Evolutionary conservation across 2,329 filamentous ascomycete species (phyloP).

Genomic region (Talaromyces marneffei): DNA sequence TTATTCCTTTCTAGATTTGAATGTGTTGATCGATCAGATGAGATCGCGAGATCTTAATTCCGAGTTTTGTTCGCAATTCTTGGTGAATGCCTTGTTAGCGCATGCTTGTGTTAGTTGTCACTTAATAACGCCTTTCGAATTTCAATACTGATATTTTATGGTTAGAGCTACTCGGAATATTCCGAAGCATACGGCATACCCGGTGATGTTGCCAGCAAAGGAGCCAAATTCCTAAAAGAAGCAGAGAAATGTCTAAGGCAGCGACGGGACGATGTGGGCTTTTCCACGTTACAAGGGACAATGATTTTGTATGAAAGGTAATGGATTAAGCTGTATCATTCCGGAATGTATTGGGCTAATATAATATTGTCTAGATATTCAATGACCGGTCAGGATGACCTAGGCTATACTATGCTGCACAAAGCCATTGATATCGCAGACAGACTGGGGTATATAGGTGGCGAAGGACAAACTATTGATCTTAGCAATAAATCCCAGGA

Average conservation of each 20-base stretch:
- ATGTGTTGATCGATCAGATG: conserved; percentile 61
- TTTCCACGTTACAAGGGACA: conserved; percentile 31
- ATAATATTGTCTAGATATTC: conserved; percentile 25
- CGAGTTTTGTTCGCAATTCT: conserved; percentile 72
- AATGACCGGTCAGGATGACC: conserved; percentile 31
- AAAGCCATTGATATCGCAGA: conserved; percentile 32
- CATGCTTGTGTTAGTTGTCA: conserved; percentile 34
- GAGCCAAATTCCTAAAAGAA: conserved; percentile 31
- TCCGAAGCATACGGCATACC: conserved; percentile 34
- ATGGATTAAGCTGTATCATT: too few relatives aligned
- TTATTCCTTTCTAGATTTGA: conserved; percentile 71
- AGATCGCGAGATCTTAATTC: conserved; percentile 40
- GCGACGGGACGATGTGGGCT: conserved; percentile 21
- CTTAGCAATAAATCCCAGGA: conserved; percentile 24
- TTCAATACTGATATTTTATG: neutral
- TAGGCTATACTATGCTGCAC: conserved; percentile 34
- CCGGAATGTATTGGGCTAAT: neutral
- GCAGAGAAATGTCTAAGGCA: conserved; percentile 28
- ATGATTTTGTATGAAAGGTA: conserved; percentile 34
- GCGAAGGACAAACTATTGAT: conserved; percentile 20
- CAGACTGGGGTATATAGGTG: conserved; percentile 28
- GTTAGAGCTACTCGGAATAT: conserved; percentile 35
- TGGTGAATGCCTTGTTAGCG: conserved; percentile 88
- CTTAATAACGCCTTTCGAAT: neutral
- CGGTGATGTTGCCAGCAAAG: conserved; percentile 34